phyloP scores from a whole-genome alignment of 2,329 filamentous ascomycete genomes.

The Dichotomopilus funicola region DNA sequence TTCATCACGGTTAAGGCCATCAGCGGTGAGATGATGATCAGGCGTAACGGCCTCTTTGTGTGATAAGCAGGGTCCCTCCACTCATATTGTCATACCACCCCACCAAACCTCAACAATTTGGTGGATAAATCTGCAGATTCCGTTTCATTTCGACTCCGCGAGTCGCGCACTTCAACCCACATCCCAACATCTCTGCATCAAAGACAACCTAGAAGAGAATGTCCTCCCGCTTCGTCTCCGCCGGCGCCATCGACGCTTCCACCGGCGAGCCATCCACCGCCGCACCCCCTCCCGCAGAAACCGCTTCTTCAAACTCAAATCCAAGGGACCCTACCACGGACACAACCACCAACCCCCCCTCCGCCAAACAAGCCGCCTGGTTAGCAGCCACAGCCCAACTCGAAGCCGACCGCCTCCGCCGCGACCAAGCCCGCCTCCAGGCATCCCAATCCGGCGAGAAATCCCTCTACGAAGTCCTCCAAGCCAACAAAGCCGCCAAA shows the following conservation, averaged over 20 bases:
- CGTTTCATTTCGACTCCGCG: too few relatives aligned
- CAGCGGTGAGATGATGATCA: too few relatives aligned
- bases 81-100: too few relatives aligned
- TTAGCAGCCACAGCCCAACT: slow-evolving; percentile 58
- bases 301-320: slow-evolving; percentile 1
- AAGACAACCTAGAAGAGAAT: slow-evolving; percentile 27
- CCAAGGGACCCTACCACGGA: slow-evolving; percentile 12
- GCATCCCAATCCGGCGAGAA: slow-evolving; percentile 42
- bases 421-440: slow-evolving; percentile 44
- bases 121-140: too few relatives aligned
- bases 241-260: slow-evolving; percentile 42
- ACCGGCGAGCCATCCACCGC: slow-evolving; percentile 24
- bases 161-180: neutral
- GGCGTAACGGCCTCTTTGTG: too few relatives aligned
- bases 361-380: slow-evolving; percentile 44
- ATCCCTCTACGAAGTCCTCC: slow-evolving; percentile 66
- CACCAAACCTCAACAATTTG: too few relatives aligned
- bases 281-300: slow-evolving; percentile 11
- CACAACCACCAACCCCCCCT: neutral
- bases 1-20: too few relatives aligned
- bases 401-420: slow-evolving; percentile 50
- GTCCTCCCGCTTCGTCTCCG: slow-evolving; percentile 51
- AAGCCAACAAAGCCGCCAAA: slow-evolving; percentile 81
- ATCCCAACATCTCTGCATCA: neutral
- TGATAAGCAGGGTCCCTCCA: too few relatives aligned